phyloP scores from a whole-genome alignment of 495 filamentous ascomycete genomes.

The Aspergillus avenaceus region DNA sequence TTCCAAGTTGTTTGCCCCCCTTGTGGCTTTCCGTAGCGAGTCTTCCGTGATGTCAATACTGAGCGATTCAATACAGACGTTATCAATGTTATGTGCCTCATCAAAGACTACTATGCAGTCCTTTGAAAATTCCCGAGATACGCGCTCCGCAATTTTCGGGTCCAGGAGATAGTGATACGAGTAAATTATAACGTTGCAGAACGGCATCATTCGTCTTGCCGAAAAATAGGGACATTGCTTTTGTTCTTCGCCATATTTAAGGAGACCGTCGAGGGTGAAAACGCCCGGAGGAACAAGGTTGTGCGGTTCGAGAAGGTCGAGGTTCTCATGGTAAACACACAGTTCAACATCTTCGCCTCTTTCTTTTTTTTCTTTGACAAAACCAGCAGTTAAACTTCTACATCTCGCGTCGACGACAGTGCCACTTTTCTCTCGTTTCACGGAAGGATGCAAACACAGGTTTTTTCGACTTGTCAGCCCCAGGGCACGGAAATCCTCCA shows the following conservation, averaged over 20 bases:
- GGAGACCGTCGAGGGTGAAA: conserved; percentile 87
- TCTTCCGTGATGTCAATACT: conserved; percentile 97
- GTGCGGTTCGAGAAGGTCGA: conserved; percentile 90
- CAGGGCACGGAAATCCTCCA: conserved; percentile 89
- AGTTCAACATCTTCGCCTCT: conserved; percentile 89
- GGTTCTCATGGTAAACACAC: conserved; percentile 97
- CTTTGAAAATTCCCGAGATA: conserved; percentile 93
- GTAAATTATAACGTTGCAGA: conserved; percentile 98
- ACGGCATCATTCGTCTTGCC: conserved; percentile 94
- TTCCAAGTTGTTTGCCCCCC: conserved; percentile 87
- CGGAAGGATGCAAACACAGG: conserved; percentile 89
- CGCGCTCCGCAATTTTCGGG: conserved; percentile 95
- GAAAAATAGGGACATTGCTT: conserved; percentile 99
- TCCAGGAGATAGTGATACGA: conserved; percentile 98
- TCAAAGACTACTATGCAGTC: conserved; percentile 99
- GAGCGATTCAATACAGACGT: conserved; percentile 96
- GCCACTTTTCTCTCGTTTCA: conserved; percentile 93
- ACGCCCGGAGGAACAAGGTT: conserved; percentile 91
- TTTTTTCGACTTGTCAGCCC: conserved; percentile 97
- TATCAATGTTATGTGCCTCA: conserved; percentile 99
- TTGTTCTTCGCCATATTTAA: conserved; percentile 86
- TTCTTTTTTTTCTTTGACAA: conserved; percentile 95
- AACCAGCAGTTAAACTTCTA: conserved; percentile 91
- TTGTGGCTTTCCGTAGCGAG: conserved; percentile 79
- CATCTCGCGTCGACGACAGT: conserved; percentile 90